phyloP scores from a whole-genome alignment of 352 stramenopile species.

The Thraustotheca clavata region DNA sequence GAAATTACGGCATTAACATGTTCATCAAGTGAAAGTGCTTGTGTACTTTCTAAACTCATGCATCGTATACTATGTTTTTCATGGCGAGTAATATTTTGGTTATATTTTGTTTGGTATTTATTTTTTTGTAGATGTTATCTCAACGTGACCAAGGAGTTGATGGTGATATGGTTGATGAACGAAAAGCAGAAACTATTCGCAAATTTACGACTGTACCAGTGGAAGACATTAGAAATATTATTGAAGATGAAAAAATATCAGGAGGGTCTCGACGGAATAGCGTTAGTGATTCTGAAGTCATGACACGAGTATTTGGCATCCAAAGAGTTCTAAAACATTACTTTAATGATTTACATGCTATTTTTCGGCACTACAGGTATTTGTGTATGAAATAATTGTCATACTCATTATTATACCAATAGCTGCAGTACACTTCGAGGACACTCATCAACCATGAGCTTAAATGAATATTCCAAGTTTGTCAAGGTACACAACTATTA shows the following conservation, averaged over 20 bases:
- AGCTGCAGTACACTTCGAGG: slow-evolving; percentile 52
- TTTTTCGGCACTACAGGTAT: slow-evolving; percentile 78
- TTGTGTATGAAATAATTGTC: not conserved
- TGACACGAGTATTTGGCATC: slow-evolving; percentile 38
- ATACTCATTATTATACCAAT: not conserved
- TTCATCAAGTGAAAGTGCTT: slow-evolving; percentile 64
- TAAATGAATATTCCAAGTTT: slow-evolving; percentile 68
- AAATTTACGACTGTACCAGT: slow-evolving; percentile 50
- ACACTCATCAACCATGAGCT: slow-evolving; percentile 61
- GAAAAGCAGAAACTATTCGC: slow-evolving; percentile 47
- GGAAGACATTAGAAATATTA: slow-evolving; percentile 42
- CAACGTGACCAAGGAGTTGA: slow-evolving; percentile 8
- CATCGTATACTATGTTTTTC: slow-evolving; percentile 61
- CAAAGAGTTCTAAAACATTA: slow-evolving; percentile 44
- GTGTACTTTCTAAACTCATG: slow-evolving; percentile 48
- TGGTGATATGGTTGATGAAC: slow-evolving; percentile 33
- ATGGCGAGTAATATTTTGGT: slow-evolving; percentile 33
- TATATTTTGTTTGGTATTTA: slow-evolving; percentile 30
- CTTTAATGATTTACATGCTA: slow-evolving; percentile 70
- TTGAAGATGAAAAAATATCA: slow-evolving; percentile 45
- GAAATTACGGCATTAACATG: slow-evolving; percentile 54
- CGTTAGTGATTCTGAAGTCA: slow-evolving; percentile 29
- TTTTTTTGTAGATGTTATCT: slow-evolving; percentile 35
- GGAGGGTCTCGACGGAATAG: slow-evolving; percentile 15
- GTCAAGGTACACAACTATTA: slow-evolving; percentile 29